A percentile compares a stretch with the other conserved stretches of the same genome.
These are phyloP conservation scores for Phialophora verrucosa DNA, from an alignment of 2,329 filamentous ascomycete species.

Conservation along the genomic window DNA sequence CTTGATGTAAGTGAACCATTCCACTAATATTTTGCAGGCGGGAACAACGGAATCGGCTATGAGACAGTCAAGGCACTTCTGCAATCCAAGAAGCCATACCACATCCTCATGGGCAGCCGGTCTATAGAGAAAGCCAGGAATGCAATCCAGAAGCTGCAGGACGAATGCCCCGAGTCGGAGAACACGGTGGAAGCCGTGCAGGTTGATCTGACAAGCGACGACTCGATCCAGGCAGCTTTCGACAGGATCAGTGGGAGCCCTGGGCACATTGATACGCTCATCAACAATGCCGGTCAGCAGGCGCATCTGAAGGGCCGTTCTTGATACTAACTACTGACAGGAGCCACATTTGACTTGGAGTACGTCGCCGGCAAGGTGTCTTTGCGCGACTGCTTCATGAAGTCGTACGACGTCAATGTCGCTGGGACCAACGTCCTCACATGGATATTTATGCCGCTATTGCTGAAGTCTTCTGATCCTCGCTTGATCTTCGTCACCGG, in stretches of 20 bases:
- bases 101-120: constrained; percentile 35
- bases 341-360: constrained; percentile 43
- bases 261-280: constrained; percentile 43
- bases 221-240: constrained; percentile 42
- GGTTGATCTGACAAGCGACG: constrained; percentile 43
- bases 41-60: constrained; percentile 42
- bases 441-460: constrained; percentile 42
- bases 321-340: constrained; percentile 21
- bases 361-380: constrained; percentile 40
- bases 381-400: constrained; percentile 51
- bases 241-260: constrained; percentile 39
- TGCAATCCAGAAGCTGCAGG: constrained; percentile 27
- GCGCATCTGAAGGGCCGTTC: background rate
- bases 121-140: constrained; percentile 27
- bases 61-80: constrained; percentile 39
- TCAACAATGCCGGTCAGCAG: constrained; percentile 44
- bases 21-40: constrained; percentile 31
- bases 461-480: constrained; percentile 40
- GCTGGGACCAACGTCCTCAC: constrained; percentile 33
- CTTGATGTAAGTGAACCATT: background rate
- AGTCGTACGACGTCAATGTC: constrained; percentile 39
- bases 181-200: constrained; percentile 41
- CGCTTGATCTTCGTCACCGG: constrained; percentile 49
- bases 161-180: constrained; percentile 30
- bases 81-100: constrained; percentile 36